phyloP scores from a whole-genome alignment of 164 flowering plant species.

The Aristolochia californica region DNA sequence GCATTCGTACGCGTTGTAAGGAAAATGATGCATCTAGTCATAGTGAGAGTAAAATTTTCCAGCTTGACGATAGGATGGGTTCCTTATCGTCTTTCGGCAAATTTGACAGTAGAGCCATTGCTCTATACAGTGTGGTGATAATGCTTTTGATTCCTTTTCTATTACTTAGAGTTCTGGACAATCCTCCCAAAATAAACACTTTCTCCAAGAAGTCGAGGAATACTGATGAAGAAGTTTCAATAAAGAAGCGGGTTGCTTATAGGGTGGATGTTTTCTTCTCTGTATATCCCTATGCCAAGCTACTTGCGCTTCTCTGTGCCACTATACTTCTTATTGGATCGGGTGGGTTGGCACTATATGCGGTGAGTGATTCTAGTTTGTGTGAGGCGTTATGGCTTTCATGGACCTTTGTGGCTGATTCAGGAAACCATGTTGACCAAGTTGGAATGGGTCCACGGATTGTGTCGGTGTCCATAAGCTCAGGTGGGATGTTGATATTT shows the following conservation, averaged over 20 bases:
- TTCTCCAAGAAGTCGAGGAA: constrained; percentile 26
- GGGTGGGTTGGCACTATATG: constrained; percentile 89
- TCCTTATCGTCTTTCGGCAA: constrained; percentile 18
- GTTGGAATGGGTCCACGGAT: constrained; percentile 75
- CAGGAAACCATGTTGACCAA: constrained; percentile 89
- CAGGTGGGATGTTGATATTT: constrained; percentile 95
- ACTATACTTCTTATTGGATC: constrained; percentile 73
- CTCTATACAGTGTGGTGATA: constrained; percentile 49
- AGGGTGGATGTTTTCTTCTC: constrained; percentile 88
- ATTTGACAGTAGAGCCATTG: constrained; percentile 43
- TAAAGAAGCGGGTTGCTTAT: constrained; percentile 84
- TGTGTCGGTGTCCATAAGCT: constrained; percentile 77
- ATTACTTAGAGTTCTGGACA: constrained; percentile 56
- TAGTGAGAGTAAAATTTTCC: constrained; percentile 13
- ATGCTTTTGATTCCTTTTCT: constrained; percentile 54
- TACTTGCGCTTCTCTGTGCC: constrained; percentile 86
- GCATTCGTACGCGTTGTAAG: constrained; percentile 35
- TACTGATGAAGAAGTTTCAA: constrained; percentile 69
- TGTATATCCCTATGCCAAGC: constrained; percentile 83
- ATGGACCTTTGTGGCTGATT: constrained; percentile 89
- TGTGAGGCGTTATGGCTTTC: constrained; percentile 88
- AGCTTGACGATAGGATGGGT: constrained; percentile 16
- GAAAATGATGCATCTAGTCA: constrained; percentile 12
- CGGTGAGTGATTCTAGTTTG: constrained; percentile 65
- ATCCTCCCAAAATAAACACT: constrained; percentile 38